Evolutionary conservation across 2,329 filamentous ascomycete species (phyloP).

Genomic region (Diaporthe capsici): DNA sequence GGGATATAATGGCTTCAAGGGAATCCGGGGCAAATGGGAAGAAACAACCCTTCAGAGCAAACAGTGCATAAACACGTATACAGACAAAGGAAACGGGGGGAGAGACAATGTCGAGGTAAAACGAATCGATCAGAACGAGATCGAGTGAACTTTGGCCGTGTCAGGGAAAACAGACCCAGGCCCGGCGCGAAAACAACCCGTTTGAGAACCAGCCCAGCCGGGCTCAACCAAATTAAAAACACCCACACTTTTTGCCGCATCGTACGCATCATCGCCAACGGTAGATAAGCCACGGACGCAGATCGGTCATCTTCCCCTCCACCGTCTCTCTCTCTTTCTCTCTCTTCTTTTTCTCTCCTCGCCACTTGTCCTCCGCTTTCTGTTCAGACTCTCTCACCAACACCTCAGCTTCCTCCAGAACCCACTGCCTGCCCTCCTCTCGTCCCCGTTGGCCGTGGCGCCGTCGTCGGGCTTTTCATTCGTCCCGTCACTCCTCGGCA

Average conservation of each 20-base stretch:
- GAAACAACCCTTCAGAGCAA: constrained; percentile 21
- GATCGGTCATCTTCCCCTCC: background rate
- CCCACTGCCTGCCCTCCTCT: constrained; percentile 57
- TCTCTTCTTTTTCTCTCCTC: background rate
- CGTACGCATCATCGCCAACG: background rate
- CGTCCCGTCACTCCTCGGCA: constrained; percentile 55
- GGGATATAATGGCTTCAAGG: constrained; percentile 31
- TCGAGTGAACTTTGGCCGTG: constrained; percentile 9
- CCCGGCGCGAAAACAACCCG: constrained; percentile 14
- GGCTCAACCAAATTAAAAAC: constrained; percentile 24
- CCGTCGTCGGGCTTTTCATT: constrained; percentile 59
- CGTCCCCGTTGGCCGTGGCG: constrained; percentile 59
- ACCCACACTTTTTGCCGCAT: constrained; percentile 18
- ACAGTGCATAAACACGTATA: constrained; percentile 29
- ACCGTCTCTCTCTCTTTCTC: background rate
- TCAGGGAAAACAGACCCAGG: background rate
- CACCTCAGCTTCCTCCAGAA: constrained; percentile 72
- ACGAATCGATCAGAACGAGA: constrained; percentile 14
- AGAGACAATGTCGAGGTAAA: background rate
- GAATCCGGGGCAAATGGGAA: background rate
- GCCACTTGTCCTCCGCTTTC: background rate
- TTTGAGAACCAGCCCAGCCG: constrained; percentile 32
- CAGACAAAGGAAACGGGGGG: constrained; percentile 13
- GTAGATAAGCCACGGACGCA: background rate
- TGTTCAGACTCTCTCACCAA: constrained; percentile 57